A percentile compares a stretch with the other conserved stretches of the same genome.
Evolutionary conservation across 495 filamentous ascomycete genomes (phyloP).

Genomic region (Cenococcum geophilum): DNA sequence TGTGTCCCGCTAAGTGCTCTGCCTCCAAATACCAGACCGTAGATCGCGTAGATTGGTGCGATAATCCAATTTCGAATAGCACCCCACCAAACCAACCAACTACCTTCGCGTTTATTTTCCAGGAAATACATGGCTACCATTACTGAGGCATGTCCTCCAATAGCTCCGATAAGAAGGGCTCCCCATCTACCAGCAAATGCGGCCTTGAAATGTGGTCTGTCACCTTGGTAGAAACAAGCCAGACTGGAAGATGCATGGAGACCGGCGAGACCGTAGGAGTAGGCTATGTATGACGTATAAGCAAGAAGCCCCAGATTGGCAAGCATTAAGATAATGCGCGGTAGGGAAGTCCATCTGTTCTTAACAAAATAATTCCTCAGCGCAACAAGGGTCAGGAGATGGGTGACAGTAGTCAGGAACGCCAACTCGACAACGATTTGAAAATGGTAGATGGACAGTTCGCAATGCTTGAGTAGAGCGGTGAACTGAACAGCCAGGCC

Average conservation of each 20-base stretch:
- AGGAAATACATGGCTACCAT: constrained; percentile 28
- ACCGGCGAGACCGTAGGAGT: constrained; percentile 24
- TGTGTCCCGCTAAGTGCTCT: constrained; percentile 12
- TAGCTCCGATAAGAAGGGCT: constrained; percentile 19
- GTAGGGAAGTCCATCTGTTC: constrained; percentile 24
- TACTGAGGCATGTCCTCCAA: constrained; percentile 21
- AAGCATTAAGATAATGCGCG: constrained; percentile 25
- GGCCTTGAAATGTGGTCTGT: constrained; percentile 13
- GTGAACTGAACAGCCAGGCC: constrained; percentile 29
- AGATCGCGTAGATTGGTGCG: constrained; percentile 23
- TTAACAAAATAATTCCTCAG: constrained; percentile 26
- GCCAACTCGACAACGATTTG: constrained; percentile 25
- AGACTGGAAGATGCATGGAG: constrained; percentile 15
- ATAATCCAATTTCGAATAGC: constrained; percentile 23
- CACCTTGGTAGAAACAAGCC: constrained; percentile 25
- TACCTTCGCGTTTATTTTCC: constrained; percentile 3
- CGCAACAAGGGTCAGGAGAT: constrained; percentile 20
- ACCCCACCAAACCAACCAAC: constrained; percentile 2
- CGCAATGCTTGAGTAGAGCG: constrained; percentile 25
- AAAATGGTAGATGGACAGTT: constrained; percentile 29
- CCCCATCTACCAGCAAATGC: constrained; percentile 26
- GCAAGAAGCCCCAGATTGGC: constrained; percentile 20
- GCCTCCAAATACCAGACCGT: constrained; percentile 18
- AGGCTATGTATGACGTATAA: constrained; percentile 27
- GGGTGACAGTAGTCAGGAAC: constrained; percentile 27